phyloP scores from a whole-genome alignment of 1,284 basidiomycete genomes.

The Ceratorhiza oryzae-sativae region DNA sequence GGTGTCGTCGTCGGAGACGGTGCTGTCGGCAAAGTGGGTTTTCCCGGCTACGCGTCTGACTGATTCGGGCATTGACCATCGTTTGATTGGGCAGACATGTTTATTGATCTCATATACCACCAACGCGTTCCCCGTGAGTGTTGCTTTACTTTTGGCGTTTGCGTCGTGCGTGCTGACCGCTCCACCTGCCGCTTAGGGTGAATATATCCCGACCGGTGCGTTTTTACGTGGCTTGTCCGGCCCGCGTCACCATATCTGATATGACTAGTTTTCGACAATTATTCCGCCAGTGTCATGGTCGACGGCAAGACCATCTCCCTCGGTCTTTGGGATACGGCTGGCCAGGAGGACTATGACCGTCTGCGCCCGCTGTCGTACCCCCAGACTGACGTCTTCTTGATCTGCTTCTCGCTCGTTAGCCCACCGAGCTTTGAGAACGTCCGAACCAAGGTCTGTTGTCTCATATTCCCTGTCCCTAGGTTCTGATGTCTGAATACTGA shows the following conservation, averaged over 20 bases:
- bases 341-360: conserved; percentile 98
- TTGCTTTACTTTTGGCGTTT: conserved; percentile 43
- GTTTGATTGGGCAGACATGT: conserved; percentile 72
- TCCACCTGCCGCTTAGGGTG: conserved; percentile 66
- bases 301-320: conserved; percentile 98
- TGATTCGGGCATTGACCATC: conserved; percentile 19
- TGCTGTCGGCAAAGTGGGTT: conserved; percentile 95
- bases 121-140: conserved; percentile 87
- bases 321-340: conserved; percentile 98
- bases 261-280: conserved; percentile 86
- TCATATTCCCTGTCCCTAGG: neutral
- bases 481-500: conserved; percentile 7
- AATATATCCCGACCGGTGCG: conserved; percentile 95
- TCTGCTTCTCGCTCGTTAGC: conserved; percentile 98
- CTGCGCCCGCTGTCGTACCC: conserved; percentile 98
- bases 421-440: conserved; percentile 99
- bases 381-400: conserved; percentile 98
- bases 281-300: conserved; percentile 96
- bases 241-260: neutral
- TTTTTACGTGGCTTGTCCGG: conserved; percentile 28
- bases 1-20: conserved; percentile 99
- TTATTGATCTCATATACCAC: conserved; percentile 97
- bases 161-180: conserved; percentile 37
- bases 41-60: conserved; percentile 17
- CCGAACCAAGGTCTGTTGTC: conserved; percentile 79